Conservation (phyloP, 768 basidiomycete species). For the Macrocybe gigantea region DNA sequence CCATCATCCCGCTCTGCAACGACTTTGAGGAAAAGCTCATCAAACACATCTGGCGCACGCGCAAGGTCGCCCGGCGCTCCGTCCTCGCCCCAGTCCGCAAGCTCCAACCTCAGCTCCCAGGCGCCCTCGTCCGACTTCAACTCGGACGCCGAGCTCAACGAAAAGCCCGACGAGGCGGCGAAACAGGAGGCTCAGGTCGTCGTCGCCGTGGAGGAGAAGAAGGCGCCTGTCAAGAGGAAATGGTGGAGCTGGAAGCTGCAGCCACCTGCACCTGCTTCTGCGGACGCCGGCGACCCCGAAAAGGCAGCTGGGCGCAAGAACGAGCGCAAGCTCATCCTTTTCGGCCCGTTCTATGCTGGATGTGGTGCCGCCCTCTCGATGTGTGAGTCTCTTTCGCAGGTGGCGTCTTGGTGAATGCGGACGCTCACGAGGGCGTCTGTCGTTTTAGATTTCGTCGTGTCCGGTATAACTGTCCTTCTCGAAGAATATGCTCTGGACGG, state of each 20-base stretch:
- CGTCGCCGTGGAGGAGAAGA: slow-evolving; percentile 13
- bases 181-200: slow-evolving; percentile 14
- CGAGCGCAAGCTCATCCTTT: slow-evolving; percentile 42
- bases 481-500: slow-evolving; percentile 68
- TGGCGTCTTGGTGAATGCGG: background rate
- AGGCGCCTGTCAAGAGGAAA: slow-evolving; percentile 15
- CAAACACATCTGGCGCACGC: slow-evolving; percentile 70
- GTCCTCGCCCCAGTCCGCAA: background rate
- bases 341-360: slow-evolving; percentile 71
- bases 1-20: slow-evolving; percentile 61
- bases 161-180: slow-evolving; percentile 18
- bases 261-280: slow-evolving; percentile 17
- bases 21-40: slow-evolving; percentile 79
- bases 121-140: slow-evolving; percentile 10
- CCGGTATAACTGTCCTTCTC: slow-evolving; percentile 54
- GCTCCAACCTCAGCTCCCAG: background rate
- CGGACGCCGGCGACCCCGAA: slow-evolving; percentile 26
- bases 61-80: slow-evolving; percentile 19
- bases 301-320: slow-evolving; percentile 27
- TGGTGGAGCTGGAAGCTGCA: slow-evolving; percentile 46
- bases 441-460: slow-evolving; percentile 48
- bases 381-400: slow-evolving; percentile 36
- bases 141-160: slow-evolving; percentile 26
- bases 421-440: background rate
- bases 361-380: slow-evolving; percentile 56